Base-by-base conservation (phyloP, 345 rosid species). In the Ceriops tagal region DNA sequence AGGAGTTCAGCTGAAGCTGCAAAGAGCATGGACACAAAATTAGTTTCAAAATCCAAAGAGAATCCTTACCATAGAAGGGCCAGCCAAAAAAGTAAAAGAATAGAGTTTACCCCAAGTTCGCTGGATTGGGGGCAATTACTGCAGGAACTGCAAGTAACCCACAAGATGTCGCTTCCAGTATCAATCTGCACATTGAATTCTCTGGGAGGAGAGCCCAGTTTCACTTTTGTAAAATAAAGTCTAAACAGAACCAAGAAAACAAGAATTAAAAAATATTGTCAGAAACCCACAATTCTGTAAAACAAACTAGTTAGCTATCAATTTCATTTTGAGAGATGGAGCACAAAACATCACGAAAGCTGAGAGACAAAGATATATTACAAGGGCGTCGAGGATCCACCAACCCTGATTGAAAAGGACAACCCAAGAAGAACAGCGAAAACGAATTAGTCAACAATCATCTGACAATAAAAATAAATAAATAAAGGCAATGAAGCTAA, bases 101-200 rank as follows among this genome's bases (percentile, higher is more conserved):
- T 53, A 60, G 64, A 39, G 61, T 58, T 75, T 86, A 90, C 99
- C 71, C 96, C 93, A 58, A 95, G 96, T 75, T 88, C 97, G 77
- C 99, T 92, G 49, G 92, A 73, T 55, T 76, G 88, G 32, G 98
- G 98, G 73, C 97, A 93, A 69, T 91, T 79, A 71, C 65, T 79
- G 83, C 98, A 91, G 66, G 96, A 80, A 77, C 82, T 80, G 75
- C 98, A 93, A 78, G 87, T 79, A 39, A 93, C 92, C 98, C 98
- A 93, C 76, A 93, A 80, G 66, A 91, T 85, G 43, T 93, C 96
- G 39, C 98, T 93, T 77, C 98, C 97, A 11, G 97, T 95, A 79
- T 95, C 99, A 75, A 95, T 95, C 86, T 95, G 97, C 82, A 92
- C 96, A 76, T 84, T 92, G 86, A 89, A 95, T 64, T 87, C 99